These are phyloP conservation scores for Pluteus cervinus DNA, from an alignment of 768 basidiomycete species.

Conservation along the genomic window DNA sequence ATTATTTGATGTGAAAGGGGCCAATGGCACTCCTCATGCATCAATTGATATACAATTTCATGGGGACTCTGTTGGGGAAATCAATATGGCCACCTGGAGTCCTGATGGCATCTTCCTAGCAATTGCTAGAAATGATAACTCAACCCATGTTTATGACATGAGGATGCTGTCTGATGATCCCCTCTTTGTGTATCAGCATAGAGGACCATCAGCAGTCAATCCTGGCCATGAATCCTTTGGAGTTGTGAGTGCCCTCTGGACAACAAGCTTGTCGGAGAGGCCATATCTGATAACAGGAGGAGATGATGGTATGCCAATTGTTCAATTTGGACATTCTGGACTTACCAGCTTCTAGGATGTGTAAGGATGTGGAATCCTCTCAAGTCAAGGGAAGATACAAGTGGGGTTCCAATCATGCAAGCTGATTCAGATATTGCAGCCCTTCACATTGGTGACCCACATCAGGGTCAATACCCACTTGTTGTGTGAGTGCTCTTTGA, in stretches of 20 bases:
- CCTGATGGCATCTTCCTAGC: conserved; percentile 58
- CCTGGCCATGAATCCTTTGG: conserved; percentile 35
- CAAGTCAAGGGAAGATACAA: conserved; percentile 28
- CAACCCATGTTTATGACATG: conserved; percentile 55
- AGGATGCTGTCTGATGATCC: conserved; percentile 42
- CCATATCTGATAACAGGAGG: conserved; percentile 54
- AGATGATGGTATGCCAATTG: conserved; percentile 45
- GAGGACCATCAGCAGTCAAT: conserved; percentile 23
- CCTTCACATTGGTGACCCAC: conserved; percentile 54
- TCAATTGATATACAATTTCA: conserved; percentile 30
- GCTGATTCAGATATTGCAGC: conserved; percentile 50
- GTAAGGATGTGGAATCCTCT: conserved; percentile 63
- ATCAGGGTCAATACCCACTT: conserved; percentile 45
- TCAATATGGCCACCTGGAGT: conserved; percentile 48
- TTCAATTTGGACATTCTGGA: background rate
- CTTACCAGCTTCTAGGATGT: conserved; percentile 40
- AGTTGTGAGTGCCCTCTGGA: conserved; percentile 48
- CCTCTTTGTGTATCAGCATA: conserved; percentile 45
- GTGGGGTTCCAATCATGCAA: conserved; percentile 47
- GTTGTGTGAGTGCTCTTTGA: conserved; percentile 44
- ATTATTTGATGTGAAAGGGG: conserved; percentile 45
- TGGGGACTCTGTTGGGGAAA: conserved; percentile 28
- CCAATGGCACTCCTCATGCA: conserved; percentile 18
- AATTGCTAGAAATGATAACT: conserved; percentile 53
- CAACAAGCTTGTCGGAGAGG: conserved; percentile 30